These are phyloP conservation scores for Chalciporus sp. DNA, from an alignment of 1,284 basidiomycete species.

Conservation along the genomic window DNA sequence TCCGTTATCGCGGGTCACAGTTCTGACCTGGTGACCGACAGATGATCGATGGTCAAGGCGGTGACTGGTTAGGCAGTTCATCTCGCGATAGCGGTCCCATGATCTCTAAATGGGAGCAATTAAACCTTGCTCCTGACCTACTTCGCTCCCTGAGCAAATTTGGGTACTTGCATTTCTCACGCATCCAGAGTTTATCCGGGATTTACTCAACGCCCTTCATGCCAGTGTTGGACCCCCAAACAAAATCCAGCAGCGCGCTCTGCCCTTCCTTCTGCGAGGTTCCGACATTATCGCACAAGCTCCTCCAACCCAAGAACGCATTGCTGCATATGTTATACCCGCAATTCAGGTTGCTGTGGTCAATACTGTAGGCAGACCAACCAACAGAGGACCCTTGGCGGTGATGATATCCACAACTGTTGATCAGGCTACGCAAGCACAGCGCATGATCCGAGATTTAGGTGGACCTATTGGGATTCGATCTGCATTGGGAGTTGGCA, in stretches of 20 bases:
- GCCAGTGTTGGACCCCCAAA: constrained; percentile 92
- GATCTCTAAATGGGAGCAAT: constrained; percentile 95
- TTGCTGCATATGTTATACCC: constrained; percentile 95
- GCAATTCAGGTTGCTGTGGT: constrained; percentile 86
- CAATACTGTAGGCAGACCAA: constrained; percentile 49
- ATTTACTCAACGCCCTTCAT: constrained; percentile 12
- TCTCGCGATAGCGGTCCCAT: constrained; percentile 79
- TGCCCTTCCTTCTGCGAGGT: constrained; percentile 92
- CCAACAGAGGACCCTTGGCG: constrained; percentile 80
- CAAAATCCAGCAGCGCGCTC: constrained; percentile 96
- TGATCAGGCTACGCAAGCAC: constrained; percentile 97
- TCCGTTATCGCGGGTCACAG: background rate
- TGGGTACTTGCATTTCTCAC: constrained; percentile 60
- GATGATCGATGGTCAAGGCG: constrained; percentile 54
- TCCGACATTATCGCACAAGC: constrained; percentile 98
- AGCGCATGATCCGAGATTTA: constrained; percentile 94
- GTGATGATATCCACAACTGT: constrained; percentile 97
- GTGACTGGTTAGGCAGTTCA: constrained; percentile 53
- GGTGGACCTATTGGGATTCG: constrained; percentile 90
- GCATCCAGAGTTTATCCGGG: constrained; percentile 11
- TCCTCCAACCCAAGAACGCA: constrained; percentile 96
- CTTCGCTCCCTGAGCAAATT: constrained; percentile 91
- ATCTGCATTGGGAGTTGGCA: constrained; percentile 84
- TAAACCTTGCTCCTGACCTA: constrained; percentile 85
- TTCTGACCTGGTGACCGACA: constrained; percentile 31